Base-by-base conservation (phyloP, 1,284 basidiomycete species). In the Moesziomyces sp. region DNA sequence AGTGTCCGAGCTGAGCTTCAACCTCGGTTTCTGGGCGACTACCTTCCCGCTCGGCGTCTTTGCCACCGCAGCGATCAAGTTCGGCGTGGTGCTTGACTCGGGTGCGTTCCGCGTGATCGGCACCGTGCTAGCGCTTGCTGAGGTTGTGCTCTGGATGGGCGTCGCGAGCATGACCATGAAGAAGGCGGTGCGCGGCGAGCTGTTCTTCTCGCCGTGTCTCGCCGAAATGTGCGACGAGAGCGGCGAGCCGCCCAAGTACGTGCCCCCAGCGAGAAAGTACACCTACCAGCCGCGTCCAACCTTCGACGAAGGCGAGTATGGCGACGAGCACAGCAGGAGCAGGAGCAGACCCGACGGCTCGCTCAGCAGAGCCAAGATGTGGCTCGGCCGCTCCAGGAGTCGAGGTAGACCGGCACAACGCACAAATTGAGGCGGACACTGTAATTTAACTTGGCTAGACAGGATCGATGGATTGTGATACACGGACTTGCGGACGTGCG, bases 31-130 rank as follows among this genome's bases (percentile, higher is more conserved):
- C 74, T 81, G 74, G 72, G 75, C 73, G 4, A 62, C 73, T 33
- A 70, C 62, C 5, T 83, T 83, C 52, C 80, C 81, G 1, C 43
- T 80, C n/a, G 81, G 80, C 11, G 67, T 72, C 5, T 76, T 79
- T 52, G 71, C 65, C 5, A 46, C 68, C 1, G 61, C 73, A 0
- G 73, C 81, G 0, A 72, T 60, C 40, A 71, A 76, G 58, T 50
- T 83, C 21, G 77, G 74, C n/a, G 26, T 19, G 9, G 63, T 70
- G 30, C 54, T 82, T 6, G 68, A 81, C 38, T 76, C 69, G 1
- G 61, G 55, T 7, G 69, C 63, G 4, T 79, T 81, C 58, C 40
- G 62, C 1, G 57, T 80, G 0, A 33, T 82, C 7, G 77, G 74
- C 3, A 72, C 73, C 2, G 57, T 76, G 23, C 46, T 81, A 5